These are phyloP conservation scores for Ensete glaucum DNA, from an alignment of 176 grass and related monocot species.

Conservation along the genomic window DNA sequence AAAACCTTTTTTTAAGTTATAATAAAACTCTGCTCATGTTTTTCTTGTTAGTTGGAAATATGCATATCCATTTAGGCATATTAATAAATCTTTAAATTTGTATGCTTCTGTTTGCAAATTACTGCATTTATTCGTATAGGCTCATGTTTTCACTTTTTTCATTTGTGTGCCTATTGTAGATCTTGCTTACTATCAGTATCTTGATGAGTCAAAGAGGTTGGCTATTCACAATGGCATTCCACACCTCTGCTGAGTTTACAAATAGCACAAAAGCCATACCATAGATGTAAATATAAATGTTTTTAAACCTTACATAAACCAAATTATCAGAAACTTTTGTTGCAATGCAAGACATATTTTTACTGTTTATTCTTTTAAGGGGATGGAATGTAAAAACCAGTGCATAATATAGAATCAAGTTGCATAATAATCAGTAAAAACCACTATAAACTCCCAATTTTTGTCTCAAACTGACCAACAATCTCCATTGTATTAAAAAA, in stretches of 20 bases:
- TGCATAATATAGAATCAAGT: neutral
- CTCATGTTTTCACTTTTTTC: neutral
- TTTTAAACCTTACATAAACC: too few relatives aligned
- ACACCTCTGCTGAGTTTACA: neutral
- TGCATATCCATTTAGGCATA: neutral
- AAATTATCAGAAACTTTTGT: neutral
- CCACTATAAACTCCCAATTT: too few relatives aligned
- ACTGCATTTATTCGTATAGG: neutral
- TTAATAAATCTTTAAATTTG: neutral
- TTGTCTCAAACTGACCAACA: too few relatives aligned
- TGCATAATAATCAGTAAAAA: too few relatives aligned
- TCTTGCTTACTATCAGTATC: neutral
- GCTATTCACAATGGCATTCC: neutral
- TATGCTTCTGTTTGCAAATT: neutral
- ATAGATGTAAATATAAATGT: neutral
- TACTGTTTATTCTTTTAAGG: neutral
- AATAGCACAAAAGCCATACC: neutral
- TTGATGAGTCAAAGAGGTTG: neutral
- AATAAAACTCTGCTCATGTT: neutral
- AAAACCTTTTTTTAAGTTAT: neutral
- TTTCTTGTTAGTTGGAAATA: neutral
- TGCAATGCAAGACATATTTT: neutral
- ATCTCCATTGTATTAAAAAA: too few relatives aligned
- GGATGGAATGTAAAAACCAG: neutral
- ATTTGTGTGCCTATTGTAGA: neutral